phyloP scores from a whole-genome alignment of 768 basidiomycete species.

The Boletus subparvulus region DNA sequence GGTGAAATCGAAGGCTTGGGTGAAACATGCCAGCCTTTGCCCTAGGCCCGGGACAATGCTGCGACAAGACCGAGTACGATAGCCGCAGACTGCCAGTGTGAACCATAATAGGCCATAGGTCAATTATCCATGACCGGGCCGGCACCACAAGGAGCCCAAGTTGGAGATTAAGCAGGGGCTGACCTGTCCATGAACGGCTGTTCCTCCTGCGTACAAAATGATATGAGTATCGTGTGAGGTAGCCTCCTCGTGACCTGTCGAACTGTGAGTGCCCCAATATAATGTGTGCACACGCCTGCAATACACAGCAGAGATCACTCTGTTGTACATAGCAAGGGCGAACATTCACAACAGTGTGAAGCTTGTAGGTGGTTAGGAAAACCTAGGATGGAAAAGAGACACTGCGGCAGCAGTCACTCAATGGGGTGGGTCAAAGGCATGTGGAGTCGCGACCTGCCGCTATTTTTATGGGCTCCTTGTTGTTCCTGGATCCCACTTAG shows the following conservation, averaged over 20 bases:
- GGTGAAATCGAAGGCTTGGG: neutral
- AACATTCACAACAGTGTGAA: constrained; percentile 23
- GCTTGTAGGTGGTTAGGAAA: neutral
- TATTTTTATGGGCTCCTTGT: neutral
- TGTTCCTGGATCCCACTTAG: neutral
- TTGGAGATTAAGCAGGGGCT: too few relatives aligned
- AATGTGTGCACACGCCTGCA: constrained; percentile 26
- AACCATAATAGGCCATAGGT: too few relatives aligned
- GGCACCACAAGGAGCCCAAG: too few relatives aligned
- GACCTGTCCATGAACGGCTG: too few relatives aligned
- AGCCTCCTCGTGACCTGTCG: neutral
- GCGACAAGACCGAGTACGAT: too few relatives aligned
- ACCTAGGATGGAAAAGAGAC: neutral
- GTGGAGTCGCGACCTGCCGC: neutral
- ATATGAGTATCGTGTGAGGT: too few relatives aligned
- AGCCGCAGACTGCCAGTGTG: neutral
- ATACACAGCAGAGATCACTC: constrained; percentile 26
- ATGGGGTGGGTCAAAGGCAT: neutral
- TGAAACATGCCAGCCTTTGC: neutral
- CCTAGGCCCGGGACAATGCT: neutral
- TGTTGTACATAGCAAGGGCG: constrained; percentile 26
- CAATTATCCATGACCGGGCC: too few relatives aligned
- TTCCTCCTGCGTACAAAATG: neutral
- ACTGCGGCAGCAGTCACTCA: too few relatives aligned
- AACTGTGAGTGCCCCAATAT: neutral